These are phyloP conservation scores for Trichoderma pleuroti DNA, from an alignment of 2,329 filamentous ascomycete genomes.

Conservation along the genomic window DNA sequence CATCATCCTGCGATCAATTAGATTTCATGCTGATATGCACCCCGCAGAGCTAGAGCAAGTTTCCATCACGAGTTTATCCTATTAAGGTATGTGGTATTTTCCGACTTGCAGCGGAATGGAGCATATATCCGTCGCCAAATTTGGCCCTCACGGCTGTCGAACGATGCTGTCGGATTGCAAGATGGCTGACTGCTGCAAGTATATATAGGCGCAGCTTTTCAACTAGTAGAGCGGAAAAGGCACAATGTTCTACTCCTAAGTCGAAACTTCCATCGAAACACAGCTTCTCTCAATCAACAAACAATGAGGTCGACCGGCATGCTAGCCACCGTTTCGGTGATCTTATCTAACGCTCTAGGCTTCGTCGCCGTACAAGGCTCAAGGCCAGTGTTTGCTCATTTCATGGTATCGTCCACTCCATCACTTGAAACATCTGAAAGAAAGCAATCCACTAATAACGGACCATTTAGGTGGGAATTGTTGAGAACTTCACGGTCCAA, in stretches of 20 bases:
- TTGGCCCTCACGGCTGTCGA: background rate
- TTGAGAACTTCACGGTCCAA: slow-evolving; percentile 23
- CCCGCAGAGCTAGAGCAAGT: slow-evolving; percentile 1
- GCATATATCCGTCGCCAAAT: background rate
- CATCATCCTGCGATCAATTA: background rate
- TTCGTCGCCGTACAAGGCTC: background rate
- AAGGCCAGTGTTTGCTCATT: slow-evolving; percentile 19
- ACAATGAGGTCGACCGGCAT: background rate
- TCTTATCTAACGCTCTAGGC: background rate
- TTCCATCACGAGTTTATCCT: background rate
- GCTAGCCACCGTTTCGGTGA: background rate
- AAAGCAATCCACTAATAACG: background rate
- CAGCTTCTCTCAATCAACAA: background rate
- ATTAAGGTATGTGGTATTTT: slow-evolving; percentile 14
- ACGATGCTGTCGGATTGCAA: background rate
- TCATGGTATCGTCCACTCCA: slow-evolving; percentile 9
- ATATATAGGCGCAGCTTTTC: background rate
- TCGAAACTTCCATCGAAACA: background rate
- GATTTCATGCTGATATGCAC: background rate
- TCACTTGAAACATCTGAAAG: background rate
- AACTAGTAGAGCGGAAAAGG: background rate
- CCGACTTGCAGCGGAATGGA: background rate
- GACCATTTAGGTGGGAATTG: slow-evolving; percentile 22
- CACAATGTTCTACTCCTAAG: background rate
- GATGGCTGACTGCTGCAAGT: background rate